phyloP scores from a whole-genome alignment of 305 asterid species.

The Fraxinus albicans region DNA sequence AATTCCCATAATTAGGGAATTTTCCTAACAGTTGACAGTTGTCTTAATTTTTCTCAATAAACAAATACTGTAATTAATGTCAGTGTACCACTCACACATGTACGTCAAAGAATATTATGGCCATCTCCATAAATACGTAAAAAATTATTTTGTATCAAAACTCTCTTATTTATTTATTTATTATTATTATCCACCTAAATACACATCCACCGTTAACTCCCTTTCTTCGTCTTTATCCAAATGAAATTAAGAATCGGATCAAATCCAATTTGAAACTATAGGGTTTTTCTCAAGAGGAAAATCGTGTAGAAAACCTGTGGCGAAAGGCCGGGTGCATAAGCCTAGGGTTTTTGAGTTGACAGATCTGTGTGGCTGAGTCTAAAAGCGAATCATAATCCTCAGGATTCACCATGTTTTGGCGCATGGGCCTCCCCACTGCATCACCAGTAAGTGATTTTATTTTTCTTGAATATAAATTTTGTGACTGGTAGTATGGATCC shows the following conservation, averaged over 20 bases:
- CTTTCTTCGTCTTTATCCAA: conserved; percentile 13
- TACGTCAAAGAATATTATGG: too few species aligned
- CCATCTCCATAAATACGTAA: too few species aligned
- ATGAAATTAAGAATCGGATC: conserved; percentile 21
- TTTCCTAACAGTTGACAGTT: too few species aligned
- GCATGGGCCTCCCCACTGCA: conserved; percentile 81
- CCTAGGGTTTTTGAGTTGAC: conserved; percentile 44
- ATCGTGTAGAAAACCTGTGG: conserved; percentile 7
- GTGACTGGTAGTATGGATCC: conserved; percentile 27
- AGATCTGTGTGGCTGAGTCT: conserved; percentile 41
- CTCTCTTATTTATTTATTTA: background rate
- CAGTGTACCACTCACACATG: too few species aligned
- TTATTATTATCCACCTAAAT: background rate
- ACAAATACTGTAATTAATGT: too few species aligned
- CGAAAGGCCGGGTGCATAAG: conserved; percentile 27
- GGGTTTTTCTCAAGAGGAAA: conserved; percentile 17
- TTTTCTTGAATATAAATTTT: background rate
- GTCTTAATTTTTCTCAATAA: too few species aligned
- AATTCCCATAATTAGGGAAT: too few species aligned
- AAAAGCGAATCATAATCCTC: conserved; percentile 24
- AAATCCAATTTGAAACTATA: conserved; percentile 22
- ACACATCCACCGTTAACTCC: conserved; percentile 11
- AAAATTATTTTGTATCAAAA: too few species aligned
- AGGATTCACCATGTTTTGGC: conserved; percentile 75
- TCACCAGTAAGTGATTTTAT: conserved; percentile 61